A percentile compares a stretch with the other conserved stretches of the same genome.
These are phyloP conservation scores for Acanthamoeba sp. DNA, from an alignment of 208 protist species.

Conservation along the genomic window DNA sequence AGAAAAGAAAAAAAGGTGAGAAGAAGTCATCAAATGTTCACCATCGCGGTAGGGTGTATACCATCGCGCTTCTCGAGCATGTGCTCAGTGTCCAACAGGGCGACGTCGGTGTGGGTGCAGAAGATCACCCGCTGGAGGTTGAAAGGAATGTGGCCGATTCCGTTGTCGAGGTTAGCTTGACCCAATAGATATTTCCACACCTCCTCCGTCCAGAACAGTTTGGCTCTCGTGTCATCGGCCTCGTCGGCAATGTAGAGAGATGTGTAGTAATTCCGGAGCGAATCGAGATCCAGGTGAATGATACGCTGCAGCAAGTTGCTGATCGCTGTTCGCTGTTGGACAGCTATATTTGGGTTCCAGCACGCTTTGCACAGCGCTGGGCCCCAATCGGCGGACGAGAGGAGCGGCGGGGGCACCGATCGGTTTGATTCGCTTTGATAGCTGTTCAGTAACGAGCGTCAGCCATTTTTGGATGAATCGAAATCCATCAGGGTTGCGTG, in stretches of 20 bases:
- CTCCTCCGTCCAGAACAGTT: not conserved
- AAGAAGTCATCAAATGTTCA: not conserved
- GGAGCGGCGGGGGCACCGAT: not conserved
- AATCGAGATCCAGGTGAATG: not conserved
- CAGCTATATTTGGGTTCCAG: not conserved
- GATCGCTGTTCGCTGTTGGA: not conserved
- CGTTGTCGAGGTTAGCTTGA: not conserved
- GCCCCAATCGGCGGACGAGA: not conserved
- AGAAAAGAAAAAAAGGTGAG: not conserved
- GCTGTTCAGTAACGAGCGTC: not conserved
- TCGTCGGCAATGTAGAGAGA: not conserved
- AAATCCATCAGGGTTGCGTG: not conserved
- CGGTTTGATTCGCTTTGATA: not conserved
- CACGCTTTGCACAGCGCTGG: constrained; percentile 23
- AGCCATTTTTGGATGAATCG: not conserved
- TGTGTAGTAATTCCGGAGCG: not conserved
- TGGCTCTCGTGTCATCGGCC: not conserved
- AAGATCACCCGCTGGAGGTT: not conserved
- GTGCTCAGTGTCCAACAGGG: not conserved
- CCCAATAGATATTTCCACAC: constrained; percentile 15
- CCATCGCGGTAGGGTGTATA: not conserved
- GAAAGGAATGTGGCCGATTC: not conserved
- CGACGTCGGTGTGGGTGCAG: constrained; percentile 9
- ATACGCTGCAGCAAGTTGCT: not conserved
- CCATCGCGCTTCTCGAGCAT: not conserved